Percentiles rank a stretch among this genome's conserved stretches.
Conservation (phyloP, 2,329 filamentous ascomycete species). For the Diaporthe amygdali region DNA sequence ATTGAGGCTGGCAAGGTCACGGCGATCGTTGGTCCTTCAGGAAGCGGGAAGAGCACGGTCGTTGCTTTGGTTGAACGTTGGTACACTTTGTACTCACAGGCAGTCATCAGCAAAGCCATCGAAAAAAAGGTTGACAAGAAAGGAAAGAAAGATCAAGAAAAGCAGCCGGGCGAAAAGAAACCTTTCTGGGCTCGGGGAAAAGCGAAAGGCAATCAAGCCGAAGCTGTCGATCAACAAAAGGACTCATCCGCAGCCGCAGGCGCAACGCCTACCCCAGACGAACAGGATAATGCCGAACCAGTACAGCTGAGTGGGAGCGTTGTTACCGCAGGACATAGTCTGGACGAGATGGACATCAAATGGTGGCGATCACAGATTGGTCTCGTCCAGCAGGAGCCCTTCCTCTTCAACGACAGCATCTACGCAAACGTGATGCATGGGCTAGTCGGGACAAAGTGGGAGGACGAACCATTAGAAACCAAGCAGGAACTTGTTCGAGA, state of each 20-base stretch:
- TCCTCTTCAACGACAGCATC: conserved; percentile 53
- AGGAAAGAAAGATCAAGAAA: conserved; percentile 41
- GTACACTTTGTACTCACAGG: conserved; percentile 66
- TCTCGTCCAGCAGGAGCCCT: conserved; percentile 44
- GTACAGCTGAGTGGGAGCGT: conserved; percentile 35
- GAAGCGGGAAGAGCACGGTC: conserved; percentile 77
- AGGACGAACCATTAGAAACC: conserved; percentile 41
- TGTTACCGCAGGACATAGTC: conserved; percentile 43
- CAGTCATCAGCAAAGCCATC: conserved; percentile 55
- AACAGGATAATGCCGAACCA: conserved; percentile 44
- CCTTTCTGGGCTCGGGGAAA: conserved; percentile 19
- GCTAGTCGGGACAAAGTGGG: conserved; percentile 46
- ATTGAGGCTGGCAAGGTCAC: conserved; percentile 71
- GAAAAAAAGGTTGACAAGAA: conserved; percentile 52
- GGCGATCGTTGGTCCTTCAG: conserved; percentile 76
- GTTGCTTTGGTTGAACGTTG: conserved; percentile 74
- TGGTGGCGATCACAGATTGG: conserved; percentile 61
- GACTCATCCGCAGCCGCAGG: neutral
- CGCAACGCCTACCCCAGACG: neutral
- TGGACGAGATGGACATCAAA: conserved; percentile 65
- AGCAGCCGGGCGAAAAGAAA: conserved; percentile 30
- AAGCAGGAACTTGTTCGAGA: conserved; percentile 64
- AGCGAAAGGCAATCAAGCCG: conserved; percentile 32
- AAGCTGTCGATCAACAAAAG: conserved; percentile 29
- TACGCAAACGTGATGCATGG: conserved; percentile 60